Base-by-base conservation (phyloP, 1,139 yeast genomes). In the Sugiyamaella paludigena region DNA sequence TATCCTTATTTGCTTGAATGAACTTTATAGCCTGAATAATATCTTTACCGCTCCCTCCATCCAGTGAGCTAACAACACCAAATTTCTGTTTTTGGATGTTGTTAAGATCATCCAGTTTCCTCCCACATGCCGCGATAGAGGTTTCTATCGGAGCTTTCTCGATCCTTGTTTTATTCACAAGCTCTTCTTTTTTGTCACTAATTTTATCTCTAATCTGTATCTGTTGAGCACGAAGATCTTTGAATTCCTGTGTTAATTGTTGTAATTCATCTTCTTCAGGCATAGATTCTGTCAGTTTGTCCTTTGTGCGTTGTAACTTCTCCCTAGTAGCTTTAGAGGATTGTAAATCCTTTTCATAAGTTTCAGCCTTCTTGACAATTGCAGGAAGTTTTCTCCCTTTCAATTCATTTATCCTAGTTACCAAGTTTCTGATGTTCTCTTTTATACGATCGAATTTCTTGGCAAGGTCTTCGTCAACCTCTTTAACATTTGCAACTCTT, bases 161-260 rank as follows among this genome's bases (percentile, higher is more conserved):
- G 40, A 11, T 36, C 37, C 28, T 42, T 10, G 34, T 28, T 24
- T 19, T 27, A 6, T 15, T 28, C 26, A 7, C 7, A 29, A 37
- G 24, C 12, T 16, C 36, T 10, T 11, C 7, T 13, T 16, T 7
- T 15, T 36, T 36, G 8, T 39, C 24, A 28, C 12, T 33, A 9
- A n/a, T 43, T 35, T 15, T 43, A 7, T 27, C 33, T 5, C 29
- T 40, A 7, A 47, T 33, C 33, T 43, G 39, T 16, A 31, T 29
- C 7, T 13, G 43, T n/a, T 38, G 27, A 7, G 35, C 38, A 12
- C 39, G 45, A 11, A 33, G 7, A 4, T 41, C 44, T 79, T 78
- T 2, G 80, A 67, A 52, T 76, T 75, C 34, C 83, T 66, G 54
- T 73, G 72, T 46, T 71, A 68, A 60, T 83, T 83, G 37, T 71